Evolutionary conservation across 2,329 filamentous ascomycete genomes (phyloP), one percentile per base, ranked within the genome.

Genomic region (Didymosphaeria variabile): DNA sequence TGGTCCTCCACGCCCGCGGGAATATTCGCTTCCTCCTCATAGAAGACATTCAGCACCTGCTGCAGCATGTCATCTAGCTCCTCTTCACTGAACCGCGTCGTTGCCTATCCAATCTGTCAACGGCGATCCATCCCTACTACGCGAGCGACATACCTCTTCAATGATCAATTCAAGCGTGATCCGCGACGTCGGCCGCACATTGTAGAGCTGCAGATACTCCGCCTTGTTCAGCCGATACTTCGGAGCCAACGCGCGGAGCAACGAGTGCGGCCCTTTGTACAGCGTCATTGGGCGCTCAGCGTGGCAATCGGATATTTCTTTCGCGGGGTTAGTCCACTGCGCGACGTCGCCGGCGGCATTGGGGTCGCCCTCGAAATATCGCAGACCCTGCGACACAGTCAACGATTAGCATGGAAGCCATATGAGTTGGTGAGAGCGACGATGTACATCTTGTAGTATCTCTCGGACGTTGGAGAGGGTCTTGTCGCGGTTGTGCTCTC

Each of bases 361-460:
- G 26, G 47, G 38, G 56, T 52, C 38, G 56, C 47, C 46, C 46
- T 58, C 56, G 77, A 71, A 87, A 83, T 65, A 83, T 70, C 62
- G 62, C 82, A 82, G 69, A 86, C 71, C 83, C 86, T 78, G 56
- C 10, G 29, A 21, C 31, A 31, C 10, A n/a, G 40, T 17, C 12
- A 9, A 29, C 36, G 47, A 23, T 26, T 50, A 29, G 15, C n/a
- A 50, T 60, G 59, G 46, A 38, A 7, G 34, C 42, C 15, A 40
- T 15, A 29, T 34, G 40, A 47, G 38, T 7, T 17, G 42, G 31
- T 31, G 7, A 40, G 21, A 23, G 49, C 15, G 34, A 29, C 19
- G 36, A 59, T 63, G 49, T 79, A 91, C 90, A 83, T 92, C 90
- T 73, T 83, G 85, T 55, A 90, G 82, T 70, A 87, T 85, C 50